Percentiles rank a stretch among this genome's conserved stretches.
phyloP scores from a whole-genome alignment of 2,329 filamentous ascomycete species.

The Pseudocercospora cruenta region DNA sequence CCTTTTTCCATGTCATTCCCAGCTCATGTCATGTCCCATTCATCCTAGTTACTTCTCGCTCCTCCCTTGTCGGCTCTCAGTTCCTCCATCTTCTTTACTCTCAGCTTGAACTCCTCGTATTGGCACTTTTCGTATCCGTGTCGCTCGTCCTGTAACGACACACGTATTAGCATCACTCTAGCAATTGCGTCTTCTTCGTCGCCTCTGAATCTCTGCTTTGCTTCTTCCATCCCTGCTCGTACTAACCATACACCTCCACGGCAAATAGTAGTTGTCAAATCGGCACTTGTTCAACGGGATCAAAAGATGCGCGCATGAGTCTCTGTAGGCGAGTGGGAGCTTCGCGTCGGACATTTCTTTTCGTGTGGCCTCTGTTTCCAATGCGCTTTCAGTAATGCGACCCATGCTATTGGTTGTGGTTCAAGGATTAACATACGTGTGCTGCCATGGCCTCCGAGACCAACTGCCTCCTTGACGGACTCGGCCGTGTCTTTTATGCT shows the following conservation, averaged over 20 bases:
- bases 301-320: conserved; percentile 91
- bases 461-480: conserved; percentile 51
- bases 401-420: conserved; percentile 22
- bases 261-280: conserved; percentile 86
- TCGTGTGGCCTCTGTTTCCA: conserved; percentile 69
- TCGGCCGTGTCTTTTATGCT: conserved; percentile 31
- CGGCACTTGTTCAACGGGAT: conserved; percentile 97
- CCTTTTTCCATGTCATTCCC: too few relatives aligned
- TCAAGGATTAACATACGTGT: conserved; percentile 36
- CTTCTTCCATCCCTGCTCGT: too few relatives aligned
- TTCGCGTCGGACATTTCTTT: conserved; percentile 92
- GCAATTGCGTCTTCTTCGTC: too few relatives aligned
- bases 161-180: too few relatives aligned
- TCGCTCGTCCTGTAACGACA: conserved; percentile 97
- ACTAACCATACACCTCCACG: conserved; percentile 95
- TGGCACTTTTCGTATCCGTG: conserved; percentile 99
- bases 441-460: conserved; percentile 44
- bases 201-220: too few relatives aligned
- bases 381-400: conserved; percentile 1
- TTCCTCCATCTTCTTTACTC: conserved; percentile 98
- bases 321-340: conserved; percentile 87
- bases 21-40: too few relatives aligned
- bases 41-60: conserved; percentile 79
- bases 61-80: conserved; percentile 82
- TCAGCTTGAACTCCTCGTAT: conserved; percentile 97